A percentile compares a stretch with the other conserved stretches of the same genome.
phyloP scores from a whole-genome alignment of 805 yeast species.

The Wickerhamomyces canadensis region DNA sequence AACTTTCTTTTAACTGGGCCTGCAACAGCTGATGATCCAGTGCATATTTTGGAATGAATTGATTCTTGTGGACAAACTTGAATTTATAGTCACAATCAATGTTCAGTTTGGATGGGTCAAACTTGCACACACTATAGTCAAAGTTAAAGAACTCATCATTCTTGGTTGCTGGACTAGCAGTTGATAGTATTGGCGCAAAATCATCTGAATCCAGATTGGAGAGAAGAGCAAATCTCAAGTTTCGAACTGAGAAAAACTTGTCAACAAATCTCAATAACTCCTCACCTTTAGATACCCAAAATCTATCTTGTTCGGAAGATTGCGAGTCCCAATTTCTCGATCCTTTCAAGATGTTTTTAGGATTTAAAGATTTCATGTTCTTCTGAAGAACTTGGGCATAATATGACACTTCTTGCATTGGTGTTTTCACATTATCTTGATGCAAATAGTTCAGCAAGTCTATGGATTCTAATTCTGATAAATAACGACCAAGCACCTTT shows the following conservation, averaged over 20 bases:
- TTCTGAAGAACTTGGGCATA: conserved; percentile 36
- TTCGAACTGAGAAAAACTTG: conserved; percentile 23
- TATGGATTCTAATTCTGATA: conserved; percentile 44
- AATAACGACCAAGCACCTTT: conserved; percentile 30
- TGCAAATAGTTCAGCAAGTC: conserved; percentile 42
- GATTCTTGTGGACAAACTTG: conserved; percentile 21
- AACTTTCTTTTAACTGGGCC: conserved; percentile 19
- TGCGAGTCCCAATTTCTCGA: conserved; percentile 29
- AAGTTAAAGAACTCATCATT: conserved; percentile 34
- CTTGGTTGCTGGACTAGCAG: neutral
- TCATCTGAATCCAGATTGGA: conserved; percentile 21
- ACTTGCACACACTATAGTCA: conserved; percentile 26
- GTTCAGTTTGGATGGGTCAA: conserved; percentile 1
- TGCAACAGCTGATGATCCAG: conserved; percentile 24
- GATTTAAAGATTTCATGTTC: conserved; percentile 25
- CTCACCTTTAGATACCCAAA: conserved; percentile 40
- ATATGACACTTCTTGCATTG: conserved; percentile 44
- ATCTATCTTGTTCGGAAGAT: conserved; percentile 25
- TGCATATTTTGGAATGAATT: conserved; percentile 31
- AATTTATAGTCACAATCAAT: neutral
- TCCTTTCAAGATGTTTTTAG: conserved; percentile 40
- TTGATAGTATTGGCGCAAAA: neutral
- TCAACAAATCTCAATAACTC: conserved; percentile 30
- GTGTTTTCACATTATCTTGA: conserved; percentile 29
- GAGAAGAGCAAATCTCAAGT: conserved; percentile 30